phyloP scores from a whole-genome alignment of 139 green algal genomes.

The Picocystis salinarum region DNA sequence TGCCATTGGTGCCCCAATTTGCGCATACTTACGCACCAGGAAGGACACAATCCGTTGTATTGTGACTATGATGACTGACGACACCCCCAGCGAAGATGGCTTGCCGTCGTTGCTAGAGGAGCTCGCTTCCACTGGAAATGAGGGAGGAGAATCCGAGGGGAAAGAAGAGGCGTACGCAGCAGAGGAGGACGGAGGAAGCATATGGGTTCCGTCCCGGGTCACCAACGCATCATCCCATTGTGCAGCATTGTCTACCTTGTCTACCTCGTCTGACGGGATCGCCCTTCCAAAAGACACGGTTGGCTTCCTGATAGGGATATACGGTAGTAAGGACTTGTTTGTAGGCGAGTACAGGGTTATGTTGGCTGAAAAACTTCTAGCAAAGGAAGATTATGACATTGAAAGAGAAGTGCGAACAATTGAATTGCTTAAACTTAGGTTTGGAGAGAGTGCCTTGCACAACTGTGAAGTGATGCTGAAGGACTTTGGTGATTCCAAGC shows the following conservation, averaged over 20 bases:
- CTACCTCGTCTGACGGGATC: background rate
- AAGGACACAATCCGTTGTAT: constrained; percentile 79
- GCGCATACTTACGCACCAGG: constrained; percentile 44
- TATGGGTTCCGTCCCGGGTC: too few relatives aligned
- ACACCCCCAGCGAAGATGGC: constrained; percentile 8
- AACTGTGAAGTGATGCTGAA: constrained; percentile 59
- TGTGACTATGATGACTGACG: constrained; percentile 76
- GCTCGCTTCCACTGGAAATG: constrained; percentile 27
- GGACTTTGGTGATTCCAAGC: constrained; percentile 79
- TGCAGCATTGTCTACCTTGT: background rate
- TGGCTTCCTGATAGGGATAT: constrained; percentile 1
- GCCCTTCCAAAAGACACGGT: background rate
- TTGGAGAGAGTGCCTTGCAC: constrained; percentile 63
- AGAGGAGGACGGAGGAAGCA: too few relatives aligned
- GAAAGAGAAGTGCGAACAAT: constrained; percentile 69
- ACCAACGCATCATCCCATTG: too few relatives aligned
- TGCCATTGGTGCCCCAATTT: constrained; percentile 46
- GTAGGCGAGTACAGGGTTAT: constrained; percentile 78
- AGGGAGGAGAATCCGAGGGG: too few relatives aligned
- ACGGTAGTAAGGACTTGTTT: constrained; percentile 54
- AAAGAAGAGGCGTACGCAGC: too few relatives aligned
- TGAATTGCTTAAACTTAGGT: constrained; percentile 86
- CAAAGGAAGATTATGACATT: constrained; percentile 50
- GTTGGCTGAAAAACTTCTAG: constrained; percentile 60
- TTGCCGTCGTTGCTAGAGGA: constrained; percentile 36